Base-by-base conservation (phyloP, 2,329 filamentous ascomycete species). In the Scedosporium dehoogii region DNA sequence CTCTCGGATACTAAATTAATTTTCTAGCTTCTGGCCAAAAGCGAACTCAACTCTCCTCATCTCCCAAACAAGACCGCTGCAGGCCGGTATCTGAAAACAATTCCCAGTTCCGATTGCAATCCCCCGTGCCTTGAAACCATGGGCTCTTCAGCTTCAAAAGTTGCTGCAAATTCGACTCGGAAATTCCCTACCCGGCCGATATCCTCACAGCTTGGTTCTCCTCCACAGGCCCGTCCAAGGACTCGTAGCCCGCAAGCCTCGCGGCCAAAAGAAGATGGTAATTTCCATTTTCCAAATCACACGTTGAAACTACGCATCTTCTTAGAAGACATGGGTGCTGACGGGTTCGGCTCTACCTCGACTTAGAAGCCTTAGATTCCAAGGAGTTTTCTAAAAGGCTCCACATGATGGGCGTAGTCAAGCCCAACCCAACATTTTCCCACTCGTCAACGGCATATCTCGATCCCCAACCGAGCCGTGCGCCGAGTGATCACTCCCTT, bases 401-500 rank as follows among this genome's bases (percentile, higher is more conserved):
- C 4, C 76, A 76, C 27, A 72, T 81, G 65, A 83, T 85, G 77
- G 82, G 82, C 68, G 73, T 83, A 33, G 81, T 76, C 7, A 76
- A 81, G 57, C 81, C 82, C 4, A 81, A 79, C 65, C 81, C 82
- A 33, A 82, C 79, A 4, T 79, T 76, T 57, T 84, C 81, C 5
- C 74, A 78, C 25, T 82, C 80, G 1, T 84, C 81, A 6, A 81
- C 73, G 2, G 80, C 75, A 25, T 41, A 42, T 14, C 25, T 21
- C 18, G 51, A 61, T 16, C 6, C 6, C 12, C n/a, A 27, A n/a
- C 29, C 48, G n/a, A 44, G n/a, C 21, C 16, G 6, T n/a, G n/a
- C 21, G 3, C 21, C 6, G 3, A 48, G 48, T 10, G 7, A 14
- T 18, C 42, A 27, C 44, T 16, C 25, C 4, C 29, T 14, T 16